Base-by-base conservation (phyloP, 495 filamentous ascomycete species). In the Penicillium angulare region DNA sequence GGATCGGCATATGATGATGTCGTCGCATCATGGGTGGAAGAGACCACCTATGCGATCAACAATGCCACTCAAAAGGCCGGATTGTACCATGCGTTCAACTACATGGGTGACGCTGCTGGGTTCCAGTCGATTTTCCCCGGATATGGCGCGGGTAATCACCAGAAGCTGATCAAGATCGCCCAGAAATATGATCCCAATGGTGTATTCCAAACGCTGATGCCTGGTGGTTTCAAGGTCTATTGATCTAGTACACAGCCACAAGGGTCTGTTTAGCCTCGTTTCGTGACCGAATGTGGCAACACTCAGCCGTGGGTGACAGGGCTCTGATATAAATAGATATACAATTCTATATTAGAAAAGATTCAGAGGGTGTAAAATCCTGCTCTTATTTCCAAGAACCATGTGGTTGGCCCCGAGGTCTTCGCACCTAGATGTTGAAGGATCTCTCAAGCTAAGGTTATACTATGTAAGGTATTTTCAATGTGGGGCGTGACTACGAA, bases 181-280 rank as follows among this genome's bases (percentile, higher is more conserved):
- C 56, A 57, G 49, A 72, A 75, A 59, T 83, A 77, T 52, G 80
- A 83, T 49, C 77, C 78, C 0, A 47, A 67, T 1, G 69, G 60
- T 1, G 62, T 81, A 1, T 83, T 83, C 48, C 77, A 81, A 71
- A 71, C 41, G 26, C 48, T 70, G 41, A 68, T 75, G 15, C 69
- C 69, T 21, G 69, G 69, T 41, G 69, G 68, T 24, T 72, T 66
- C 31, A 69, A 72, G 56, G 52, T 71, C 9, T 60, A 56, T 39
- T 60, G 17, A 15, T 2, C 16, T 3, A 38, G 38, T 10, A 13
- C 38, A 17, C 34, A n/a, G 7, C 46, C 33, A 9, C 23, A 12
- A 2, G 13, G 29, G 24, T 5, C 33, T 20, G 12, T 16, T 49
- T 18, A 13, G 32, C 0, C 20, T 18, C n/a, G n/a, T n/a, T n/a